Conservation (phyloP, 495 filamentous ascomycete genomes). For the Hypomontagnella submonticulosa region DNA sequence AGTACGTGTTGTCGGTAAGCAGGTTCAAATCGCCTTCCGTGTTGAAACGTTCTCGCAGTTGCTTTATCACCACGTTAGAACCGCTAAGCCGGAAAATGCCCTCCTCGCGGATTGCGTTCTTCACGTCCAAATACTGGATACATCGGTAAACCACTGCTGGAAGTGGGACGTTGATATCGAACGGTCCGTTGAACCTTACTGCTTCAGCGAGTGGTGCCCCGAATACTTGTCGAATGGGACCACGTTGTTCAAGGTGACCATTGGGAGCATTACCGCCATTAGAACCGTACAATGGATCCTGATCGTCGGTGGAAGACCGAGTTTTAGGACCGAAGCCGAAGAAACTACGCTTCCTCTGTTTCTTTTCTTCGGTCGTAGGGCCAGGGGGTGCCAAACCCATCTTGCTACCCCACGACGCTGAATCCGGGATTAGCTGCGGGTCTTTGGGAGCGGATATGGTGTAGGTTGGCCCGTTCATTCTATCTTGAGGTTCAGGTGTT, state of each 20-base stretch:
- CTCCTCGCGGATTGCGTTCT: constrained; percentile 86
- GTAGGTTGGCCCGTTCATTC: constrained; percentile 56
- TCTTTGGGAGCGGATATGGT: constrained; percentile 90
- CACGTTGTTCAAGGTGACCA: constrained; percentile 58
- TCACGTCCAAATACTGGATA: constrained; percentile 89
- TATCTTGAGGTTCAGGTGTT: constrained; percentile 51
- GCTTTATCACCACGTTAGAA: constrained; percentile 92
- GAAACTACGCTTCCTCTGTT: constrained; percentile 89
- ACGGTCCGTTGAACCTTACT: constrained; percentile 79
- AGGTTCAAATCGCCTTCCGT: constrained; percentile 93
- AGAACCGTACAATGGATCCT: constrained; percentile 58
- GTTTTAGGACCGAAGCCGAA: constrained; percentile 82
- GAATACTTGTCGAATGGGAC: constrained; percentile 78
- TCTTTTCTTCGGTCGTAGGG: constrained; percentile 75
- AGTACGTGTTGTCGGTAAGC: constrained; percentile 81
- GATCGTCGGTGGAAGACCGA: constrained; percentile 59
- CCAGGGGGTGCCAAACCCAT: constrained; percentile 57
- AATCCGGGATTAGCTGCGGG: constrained; percentile 84
- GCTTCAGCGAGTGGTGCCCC: constrained; percentile 89
- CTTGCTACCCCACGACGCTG: constrained; percentile 88
- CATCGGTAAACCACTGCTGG: constrained; percentile 98
- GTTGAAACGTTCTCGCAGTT: constrained; percentile 90
- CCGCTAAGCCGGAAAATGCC: constrained; percentile 97
- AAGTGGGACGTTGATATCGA: constrained; percentile 75
- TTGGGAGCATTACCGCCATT: constrained; percentile 46